Evolutionary conservation across 1,284 basidiomycete species (phyloP).

Genomic region (Termitomyces sp.): DNA sequence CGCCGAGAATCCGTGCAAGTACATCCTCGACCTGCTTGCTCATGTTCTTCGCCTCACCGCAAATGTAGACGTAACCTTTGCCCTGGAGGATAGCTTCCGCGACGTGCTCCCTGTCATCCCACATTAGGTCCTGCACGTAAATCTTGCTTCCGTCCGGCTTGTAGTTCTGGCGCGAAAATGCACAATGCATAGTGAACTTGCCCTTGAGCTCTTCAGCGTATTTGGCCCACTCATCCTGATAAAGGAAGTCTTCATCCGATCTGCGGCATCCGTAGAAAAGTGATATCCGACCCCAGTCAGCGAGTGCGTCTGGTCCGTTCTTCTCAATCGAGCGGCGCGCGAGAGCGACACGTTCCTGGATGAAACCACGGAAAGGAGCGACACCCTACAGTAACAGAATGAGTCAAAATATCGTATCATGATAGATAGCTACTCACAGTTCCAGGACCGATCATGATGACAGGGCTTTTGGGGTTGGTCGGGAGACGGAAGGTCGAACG

Average conservation of each 20-base stretch:
- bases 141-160: slow-evolving; percentile 93
- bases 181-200: slow-evolving; percentile 85
- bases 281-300: slow-evolving; percentile 92
- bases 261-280: slow-evolving; percentile 96
- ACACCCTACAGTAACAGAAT: slow-evolving; percentile 62
- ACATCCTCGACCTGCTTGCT: slow-evolving; percentile 90
- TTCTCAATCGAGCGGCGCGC: slow-evolving; percentile 92
- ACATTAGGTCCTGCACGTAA: slow-evolving; percentile 96
- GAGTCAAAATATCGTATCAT: slow-evolving; percentile 1
- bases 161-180: slow-evolving; percentile 86
- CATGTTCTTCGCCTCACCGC: slow-evolving; percentile 97
- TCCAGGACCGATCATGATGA: slow-evolving; percentile 98
- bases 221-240: slow-evolving; percentile 91
- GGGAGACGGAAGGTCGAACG: slow-evolving; percentile 95
- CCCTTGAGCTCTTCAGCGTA: slow-evolving; percentile 84
- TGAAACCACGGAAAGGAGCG: slow-evolving; percentile 97
- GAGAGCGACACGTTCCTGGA: slow-evolving; percentile 95
- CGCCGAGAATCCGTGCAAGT: slow-evolving; percentile 82
- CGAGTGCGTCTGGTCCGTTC: slow-evolving; percentile 85
- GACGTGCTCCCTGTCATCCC: slow-evolving; percentile 77
- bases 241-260: slow-evolving; percentile 86
- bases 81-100: slow-evolving; percentile 88
- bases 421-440: slow-evolving; percentile 59
- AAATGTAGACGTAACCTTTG: slow-evolving; percentile 93
- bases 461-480: slow-evolving; percentile 95